Evolutionary conservation across 179 eudicot species (phyloP), one percentile per base, ranked within the genome.

Genomic region (Gypsophila paniculata): DNA sequence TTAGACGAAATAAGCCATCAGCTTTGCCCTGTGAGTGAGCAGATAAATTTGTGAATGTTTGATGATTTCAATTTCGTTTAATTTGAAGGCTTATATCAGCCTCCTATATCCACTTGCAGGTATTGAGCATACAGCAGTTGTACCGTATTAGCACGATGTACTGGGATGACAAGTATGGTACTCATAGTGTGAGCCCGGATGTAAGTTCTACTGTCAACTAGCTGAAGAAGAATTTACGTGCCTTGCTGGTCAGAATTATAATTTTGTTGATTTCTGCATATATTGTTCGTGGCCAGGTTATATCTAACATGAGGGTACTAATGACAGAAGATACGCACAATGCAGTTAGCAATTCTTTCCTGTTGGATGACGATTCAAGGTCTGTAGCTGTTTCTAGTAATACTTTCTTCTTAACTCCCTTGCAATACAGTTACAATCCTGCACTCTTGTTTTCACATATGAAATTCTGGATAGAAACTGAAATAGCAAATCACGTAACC

Each of bases 101-200:
- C 48, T 66, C 39, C 17, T 44, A 25, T 78, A 58, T 72, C 59
- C 15, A 38, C 62, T 44, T 57, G 46, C 78, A 90, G 96, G 96
- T 89, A 63, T 90, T 89, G 54, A 93, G 97, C 77, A 88, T 93
- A 80, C 98, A 91, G 51, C 98, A 93, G 80, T 75, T 93, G 71
- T 93, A 93, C 69, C 82, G 98, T 57, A 93, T 93, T 72, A 84
- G 98, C 82, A 93, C 97, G 38, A 93, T 93, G 98, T 93, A 91
- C 72, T 93, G 97, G 97, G 98, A 93, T 78, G 98, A 93, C 89
- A 93, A 89, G 78, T 93, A 93, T 78, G 96, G 98, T 75, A 90
- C 95, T 39, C 93, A 93, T 65, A 88, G 98, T 77, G 93, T 93
- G 58, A 88, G 86, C 61, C 85, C 93, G 1, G 96, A 91, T 72